These are phyloP conservation scores for Avicennia marina DNA, from an alignment of 257 asterid species.

Conservation along the genomic window DNA sequence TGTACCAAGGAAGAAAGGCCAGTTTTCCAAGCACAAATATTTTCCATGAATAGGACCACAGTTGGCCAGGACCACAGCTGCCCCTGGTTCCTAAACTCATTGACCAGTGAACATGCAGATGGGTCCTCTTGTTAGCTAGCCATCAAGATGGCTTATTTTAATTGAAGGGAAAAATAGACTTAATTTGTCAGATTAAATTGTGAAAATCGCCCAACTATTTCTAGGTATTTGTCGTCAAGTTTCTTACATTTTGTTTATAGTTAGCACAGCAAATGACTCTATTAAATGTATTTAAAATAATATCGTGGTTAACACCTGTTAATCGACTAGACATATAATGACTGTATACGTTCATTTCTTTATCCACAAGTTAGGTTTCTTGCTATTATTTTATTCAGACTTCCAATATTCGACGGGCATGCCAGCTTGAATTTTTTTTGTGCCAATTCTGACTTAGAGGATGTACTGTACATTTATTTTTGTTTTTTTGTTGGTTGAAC, in stretches of 20 bases:
- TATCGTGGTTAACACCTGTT: constrained; percentile 18
- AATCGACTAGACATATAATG: neutral
- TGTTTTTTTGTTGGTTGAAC: constrained; percentile 8
- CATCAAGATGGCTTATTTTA: constrained; percentile 15
- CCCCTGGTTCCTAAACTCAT: constrained; percentile 30
- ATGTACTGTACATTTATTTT: neutral
- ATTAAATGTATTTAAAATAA: no score
- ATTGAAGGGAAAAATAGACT: neutral
- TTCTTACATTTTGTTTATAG: constrained; percentile 4
- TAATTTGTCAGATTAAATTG: neutral
- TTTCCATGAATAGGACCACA: no score
- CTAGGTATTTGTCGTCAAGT: constrained; percentile 4
- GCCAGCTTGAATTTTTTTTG: constrained; percentile 23
- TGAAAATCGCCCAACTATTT: constrained; percentile 10
- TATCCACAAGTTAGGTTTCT: constrained; percentile 22
- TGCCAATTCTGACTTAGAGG: neutral
- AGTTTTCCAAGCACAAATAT: no score
- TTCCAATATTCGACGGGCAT: constrained; percentile 7
- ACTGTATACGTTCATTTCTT: neutral
- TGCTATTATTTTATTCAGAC: constrained; percentile 12
- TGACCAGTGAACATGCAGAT: constrained; percentile 42
- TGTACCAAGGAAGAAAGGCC: no score
- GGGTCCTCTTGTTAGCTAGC: constrained; percentile 24
- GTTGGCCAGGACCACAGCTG: constrained; percentile 38
- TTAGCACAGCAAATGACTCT: neutral